Base-by-base conservation (phyloP, 2,329 filamentous ascomycete genomes). In the Orbilia quercus region DNA sequence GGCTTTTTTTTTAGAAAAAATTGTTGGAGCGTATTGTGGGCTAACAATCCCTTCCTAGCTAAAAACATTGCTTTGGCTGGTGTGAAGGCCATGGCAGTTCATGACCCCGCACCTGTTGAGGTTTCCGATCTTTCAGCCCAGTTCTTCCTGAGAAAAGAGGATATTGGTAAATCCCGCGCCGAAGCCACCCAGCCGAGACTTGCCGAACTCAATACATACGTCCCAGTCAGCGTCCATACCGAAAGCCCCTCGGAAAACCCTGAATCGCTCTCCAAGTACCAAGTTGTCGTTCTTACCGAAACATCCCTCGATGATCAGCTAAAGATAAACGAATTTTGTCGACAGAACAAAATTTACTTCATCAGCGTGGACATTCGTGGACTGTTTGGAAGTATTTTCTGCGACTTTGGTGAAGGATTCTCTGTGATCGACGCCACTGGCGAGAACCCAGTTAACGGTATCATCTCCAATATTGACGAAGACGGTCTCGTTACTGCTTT, bases 61-160 rank as follows among this genome's bases (percentile, higher is more conserved):
- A 99, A 99, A 86, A 99, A 99, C 79, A 92, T 99, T 79, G 95
- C 95, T 72, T 89, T 99, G 78, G 95, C 95, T 78, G 95, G 95
- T 81, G 95, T 99, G 82, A 99, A 99, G 86, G 97, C 93, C 79
- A 84, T 99, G 77, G 95, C 94, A 1, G 86, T 99, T 63, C 91
- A 92, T 84, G 95, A 99, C 80, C 94, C 95, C 50, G 88, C 89
- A 51, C 91, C 91, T 44, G 90, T 91, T 60, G 85, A 89, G 77
- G 90, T 97, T 77, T 86, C 91, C 78, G 95, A 99, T 80, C 88
- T 99, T 34, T 98, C 95, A 42, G 91, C 95, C 45, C 95, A 99
- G 82, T 99, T 99, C 85, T 99, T 99, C 85, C 88, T 99, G 20
- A 91, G 88, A 66, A 85, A 88, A 16, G 87, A 89, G 78, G 95